Evolutionary conservation across 2,329 filamentous ascomycete genomes (phyloP), one percentile per base, ranked within the genome.

Genomic region (Byssothecium circinans): DNA sequence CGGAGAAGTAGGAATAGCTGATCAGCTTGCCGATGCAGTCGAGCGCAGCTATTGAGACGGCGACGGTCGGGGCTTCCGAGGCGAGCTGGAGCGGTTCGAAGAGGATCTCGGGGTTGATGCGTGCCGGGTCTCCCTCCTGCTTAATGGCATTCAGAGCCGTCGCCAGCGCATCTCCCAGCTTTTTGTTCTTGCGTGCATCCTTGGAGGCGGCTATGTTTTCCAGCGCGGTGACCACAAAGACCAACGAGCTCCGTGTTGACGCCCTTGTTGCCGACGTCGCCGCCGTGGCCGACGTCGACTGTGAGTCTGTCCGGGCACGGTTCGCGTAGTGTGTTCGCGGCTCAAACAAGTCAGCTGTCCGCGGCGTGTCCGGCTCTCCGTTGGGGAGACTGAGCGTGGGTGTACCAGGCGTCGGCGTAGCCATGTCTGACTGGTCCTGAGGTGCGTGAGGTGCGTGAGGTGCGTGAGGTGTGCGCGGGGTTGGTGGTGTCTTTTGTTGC

Each of bases 21-120:
- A 97, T 97, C 54, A 99, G 85, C 77, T 99, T 99, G 64, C 95
- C 94, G 63, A 99, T 96, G 74, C 92, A 97, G 74, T 99, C 94
- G 65, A 99, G 83, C 6, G 94, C 91, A 30, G 88, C 89, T 18
- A 91, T 95, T 50, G 91, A 89, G 38, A 99, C 80, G 49, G 89
- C 84, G 43, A 92, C 86, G 63, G 89, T 96, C 61, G 86, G 83
- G 8, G 90, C 87, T 68, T 91, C 89, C 29, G 91, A 92, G 39
- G 95, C 94, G 34, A 97, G 81, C 67, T 95, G 89, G 25, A 99
- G 75, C 12, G 94, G 94, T 57, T 87, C 85, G 67, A 99, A 99
- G 60, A 99, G 85, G 47, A 95, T 78, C 70, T 97, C 91, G 27
- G 95, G 91, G 64, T 95, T 88, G 64, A 95, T 89, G 52, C 89